These are phyloP conservation scores for Penicillium paradoxum DNA, from an alignment of 495 filamentous ascomycete genomes.

Conservation along the genomic window DNA sequence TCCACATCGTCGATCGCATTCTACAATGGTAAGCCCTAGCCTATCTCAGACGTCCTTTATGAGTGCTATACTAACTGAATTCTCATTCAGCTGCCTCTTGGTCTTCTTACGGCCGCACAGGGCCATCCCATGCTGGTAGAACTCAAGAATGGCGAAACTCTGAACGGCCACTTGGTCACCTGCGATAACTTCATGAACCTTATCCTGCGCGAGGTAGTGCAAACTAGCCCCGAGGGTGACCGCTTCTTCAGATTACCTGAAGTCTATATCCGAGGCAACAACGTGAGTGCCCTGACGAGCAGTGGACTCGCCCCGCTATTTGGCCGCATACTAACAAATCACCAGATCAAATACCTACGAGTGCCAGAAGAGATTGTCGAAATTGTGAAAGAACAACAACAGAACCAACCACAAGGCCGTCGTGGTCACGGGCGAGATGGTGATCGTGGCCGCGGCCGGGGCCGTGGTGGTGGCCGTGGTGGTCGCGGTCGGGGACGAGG, in stretches of 20 bases:
- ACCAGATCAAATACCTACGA: constrained; percentile 94
- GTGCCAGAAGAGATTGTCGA: constrained; percentile 96
- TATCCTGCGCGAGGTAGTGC: constrained; percentile 94
- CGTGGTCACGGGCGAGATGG: constrained; percentile 60
- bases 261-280: constrained; percentile 94
- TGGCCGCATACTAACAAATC: not conserved
- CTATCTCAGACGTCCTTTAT: not conserved
- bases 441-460: constrained; percentile 52
- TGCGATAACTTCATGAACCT: constrained; percentile 99
- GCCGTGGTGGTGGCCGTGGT: constrained; percentile 45
- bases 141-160: constrained; percentile 96
- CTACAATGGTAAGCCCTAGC: constrained; percentile 19
- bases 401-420: constrained; percentile 59
- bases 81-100: constrained; percentile 69
- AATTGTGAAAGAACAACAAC: constrained; percentile 82
- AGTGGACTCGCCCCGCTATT: not conserved
- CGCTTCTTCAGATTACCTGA: constrained; percentile 87
- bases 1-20: constrained; percentile 20
- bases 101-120: constrained; percentile 89
- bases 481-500: constrained; percentile 50
- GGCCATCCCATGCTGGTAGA: constrained; percentile 99
- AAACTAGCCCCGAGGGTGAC: constrained; percentile 92
- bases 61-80: not conserved
- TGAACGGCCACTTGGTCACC: constrained; percentile 91
- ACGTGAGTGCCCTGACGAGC: constrained; percentile 52